A percentile compares a stretch with the other conserved stretches of the same genome.
phyloP scores from a whole-genome alignment of 108 stramenopile genomes.

The Stephanodiscus minutulus region DNA sequence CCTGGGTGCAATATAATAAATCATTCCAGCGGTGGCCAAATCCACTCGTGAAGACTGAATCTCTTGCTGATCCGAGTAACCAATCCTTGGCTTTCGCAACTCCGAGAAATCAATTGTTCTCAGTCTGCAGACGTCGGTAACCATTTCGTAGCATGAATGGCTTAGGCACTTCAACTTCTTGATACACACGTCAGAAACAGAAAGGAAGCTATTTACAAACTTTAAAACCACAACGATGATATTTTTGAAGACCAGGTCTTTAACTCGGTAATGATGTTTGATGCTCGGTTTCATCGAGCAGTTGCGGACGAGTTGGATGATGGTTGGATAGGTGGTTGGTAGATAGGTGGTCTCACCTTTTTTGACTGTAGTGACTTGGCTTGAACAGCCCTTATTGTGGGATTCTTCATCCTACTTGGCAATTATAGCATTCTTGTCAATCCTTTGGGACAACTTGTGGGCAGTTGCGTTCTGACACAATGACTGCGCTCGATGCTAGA shows the following conservation, averaged over 20 bases:
- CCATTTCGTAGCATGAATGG: no score
- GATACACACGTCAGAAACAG: no score
- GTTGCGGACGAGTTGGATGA: no score
- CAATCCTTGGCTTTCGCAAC: no score
- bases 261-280: not conserved
- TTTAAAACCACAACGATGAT: not conserved
- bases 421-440: not conserved
- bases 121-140: no score
- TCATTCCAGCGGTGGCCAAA: not conserved
- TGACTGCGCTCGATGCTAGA: no score
- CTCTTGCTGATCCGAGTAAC: not conserved
- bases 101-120: no score
- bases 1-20: constrained; percentile 6
- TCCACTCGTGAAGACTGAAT: not conserved
- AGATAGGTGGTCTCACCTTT: not conserved
- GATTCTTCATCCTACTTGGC: not conserved
- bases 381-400: not conserved
- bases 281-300: not conserved
- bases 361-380: not conserved
- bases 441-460: not conserved
- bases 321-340: not conserved
- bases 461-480: no score
- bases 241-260: not conserved
- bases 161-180: no score
- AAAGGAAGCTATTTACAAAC: no score